phyloP scores from a whole-genome alignment of 2,329 filamentous ascomycete genomes.

The Alternaria tenuissima region DNA sequence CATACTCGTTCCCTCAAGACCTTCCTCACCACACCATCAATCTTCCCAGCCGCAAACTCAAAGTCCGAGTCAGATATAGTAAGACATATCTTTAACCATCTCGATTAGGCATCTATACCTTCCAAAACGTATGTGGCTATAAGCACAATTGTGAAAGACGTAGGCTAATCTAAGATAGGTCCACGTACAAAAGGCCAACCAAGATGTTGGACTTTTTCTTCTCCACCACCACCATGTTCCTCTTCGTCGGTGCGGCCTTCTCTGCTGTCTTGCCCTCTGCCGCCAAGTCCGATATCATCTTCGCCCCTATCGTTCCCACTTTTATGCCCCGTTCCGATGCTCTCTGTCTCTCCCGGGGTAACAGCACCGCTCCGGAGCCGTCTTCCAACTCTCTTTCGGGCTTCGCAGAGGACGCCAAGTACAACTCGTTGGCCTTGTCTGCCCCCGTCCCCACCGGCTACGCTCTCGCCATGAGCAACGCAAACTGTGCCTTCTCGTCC shows the following conservation, averaged over 20 bases:
- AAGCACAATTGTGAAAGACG: too few relatives aligned
- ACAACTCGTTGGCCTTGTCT: background rate
- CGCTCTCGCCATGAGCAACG: background rate
- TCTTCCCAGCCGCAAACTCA: background rate
- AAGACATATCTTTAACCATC: background rate
- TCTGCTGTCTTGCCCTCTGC: background rate
- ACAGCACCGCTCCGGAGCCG: conserved; percentile 7
- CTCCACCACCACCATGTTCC: background rate
- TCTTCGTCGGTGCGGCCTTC: background rate
- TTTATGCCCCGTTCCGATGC: background rate
- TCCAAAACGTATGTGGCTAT: too few relatives aligned
- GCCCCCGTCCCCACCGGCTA: conserved; percentile 10
- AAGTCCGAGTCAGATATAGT: background rate
- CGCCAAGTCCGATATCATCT: background rate
- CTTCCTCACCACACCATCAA: background rate
- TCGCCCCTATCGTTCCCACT: background rate
- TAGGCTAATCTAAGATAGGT: too few relatives aligned
- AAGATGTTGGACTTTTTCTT: background rate
- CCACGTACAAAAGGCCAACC: background rate
- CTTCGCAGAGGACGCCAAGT: conserved; percentile 4
- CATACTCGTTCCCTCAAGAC: background rate
- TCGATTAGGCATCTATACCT: too few relatives aligned
- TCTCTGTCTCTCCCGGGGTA: background rate
- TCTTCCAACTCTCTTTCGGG: background rate
- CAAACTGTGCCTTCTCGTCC: conserved; percentile 15